These are phyloP conservation scores for Fomitiporia mediterranea DNA, from an alignment of 1,284 basidiomycete genomes.

Conservation along the genomic window DNA sequence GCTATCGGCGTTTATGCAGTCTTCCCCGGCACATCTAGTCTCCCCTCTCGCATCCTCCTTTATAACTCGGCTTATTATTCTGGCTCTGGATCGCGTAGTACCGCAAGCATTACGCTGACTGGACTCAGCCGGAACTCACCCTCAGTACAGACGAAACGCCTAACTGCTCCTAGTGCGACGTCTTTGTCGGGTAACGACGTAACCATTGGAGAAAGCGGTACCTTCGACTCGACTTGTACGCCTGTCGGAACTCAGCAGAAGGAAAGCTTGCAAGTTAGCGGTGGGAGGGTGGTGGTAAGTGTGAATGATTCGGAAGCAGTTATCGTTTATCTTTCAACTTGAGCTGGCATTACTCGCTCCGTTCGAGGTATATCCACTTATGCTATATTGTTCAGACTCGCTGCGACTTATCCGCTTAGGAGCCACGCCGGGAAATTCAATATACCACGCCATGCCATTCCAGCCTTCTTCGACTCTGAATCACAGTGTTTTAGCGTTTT, in stretches of 20 bases:
- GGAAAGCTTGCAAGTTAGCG: conserved; percentile 30
- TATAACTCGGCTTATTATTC: conserved; percentile 37
- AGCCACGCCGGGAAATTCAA: too few relatives aligned
- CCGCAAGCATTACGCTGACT: conserved; percentile 29
- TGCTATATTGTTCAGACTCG: too few relatives aligned
- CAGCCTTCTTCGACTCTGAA: too few relatives aligned
- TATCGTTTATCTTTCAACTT: conserved; percentile 29
- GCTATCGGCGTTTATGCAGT: conserved; percentile 35
- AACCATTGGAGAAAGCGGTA: conserved; percentile 36
- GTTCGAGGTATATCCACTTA: too few relatives aligned
- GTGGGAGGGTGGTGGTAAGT: conserved; percentile 28
- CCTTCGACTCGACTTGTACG: conserved; percentile 29
- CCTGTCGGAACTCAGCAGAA: conserved; percentile 28
- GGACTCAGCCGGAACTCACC: conserved; percentile 25
- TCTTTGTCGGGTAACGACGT: conserved; percentile 34
- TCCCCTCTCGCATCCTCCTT: conserved; percentile 33
- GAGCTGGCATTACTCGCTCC: too few relatives aligned
- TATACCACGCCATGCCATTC: too few relatives aligned
- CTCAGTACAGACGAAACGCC: conserved; percentile 28
- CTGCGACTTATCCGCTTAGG: too few relatives aligned
- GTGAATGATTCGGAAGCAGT: conserved; percentile 38
- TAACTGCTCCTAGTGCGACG: conserved; percentile 36
- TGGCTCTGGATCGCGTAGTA: conserved; percentile 32
- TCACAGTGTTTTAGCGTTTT: too few relatives aligned
- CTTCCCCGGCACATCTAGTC: conserved; percentile 26